A percentile compares a stretch with the other conserved stretches of the same genome.
These are phyloP conservation scores for Circinella minor DNA, from an alignment of 371 early-diverging fungal genomes.

Conservation along the genomic window DNA sequence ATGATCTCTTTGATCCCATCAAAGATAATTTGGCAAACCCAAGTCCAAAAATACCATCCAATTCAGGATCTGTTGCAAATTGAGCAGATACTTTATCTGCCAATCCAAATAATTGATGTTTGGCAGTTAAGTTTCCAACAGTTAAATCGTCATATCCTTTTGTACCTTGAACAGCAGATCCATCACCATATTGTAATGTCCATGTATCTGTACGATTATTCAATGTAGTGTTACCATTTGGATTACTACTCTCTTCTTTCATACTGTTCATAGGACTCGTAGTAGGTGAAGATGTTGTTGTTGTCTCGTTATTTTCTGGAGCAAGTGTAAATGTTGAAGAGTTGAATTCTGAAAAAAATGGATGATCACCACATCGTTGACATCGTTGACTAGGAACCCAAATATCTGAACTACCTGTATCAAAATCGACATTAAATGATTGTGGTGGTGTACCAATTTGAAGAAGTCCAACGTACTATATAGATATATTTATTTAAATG, in stretches of 20 bases:
- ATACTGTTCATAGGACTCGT: not conserved
- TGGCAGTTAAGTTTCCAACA: slow-evolving; percentile 27
- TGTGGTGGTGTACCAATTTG: slow-evolving; percentile 63
- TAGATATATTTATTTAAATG: not conserved
- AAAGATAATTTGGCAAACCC: slow-evolving; percentile 30
- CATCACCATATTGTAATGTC: slow-evolving; percentile 55
- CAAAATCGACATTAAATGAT: slow-evolving; percentile 56
- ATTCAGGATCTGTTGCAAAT: slow-evolving; percentile 12
- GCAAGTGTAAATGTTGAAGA: slow-evolving; percentile 27
- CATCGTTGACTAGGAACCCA: slow-evolving; percentile 54
- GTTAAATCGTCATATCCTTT: slow-evolving; percentile 34
- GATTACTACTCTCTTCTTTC: not conserved
- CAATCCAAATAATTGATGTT: slow-evolving; percentile 33
- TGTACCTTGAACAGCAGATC: slow-evolving; percentile 49
- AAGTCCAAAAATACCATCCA: slow-evolving; percentile 44
- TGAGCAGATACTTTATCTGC: slow-evolving; percentile 21
- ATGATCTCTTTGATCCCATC: slow-evolving; percentile 12
- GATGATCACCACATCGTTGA: slow-evolving; percentile 25
- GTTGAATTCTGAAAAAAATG: slow-evolving; percentile 21
- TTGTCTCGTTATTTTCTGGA: no score
- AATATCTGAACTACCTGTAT: slow-evolving; percentile 61
- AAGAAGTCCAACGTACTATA: slow-evolving; percentile 52
- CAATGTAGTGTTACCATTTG: not conserved
- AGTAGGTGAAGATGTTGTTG: not conserved
- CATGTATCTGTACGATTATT: slow-evolving; percentile 17